These are phyloP conservation scores for Aureococcus anophagefferens DNA, from an alignment of 108 stramenopile species.

Conservation along the genomic window DNA sequence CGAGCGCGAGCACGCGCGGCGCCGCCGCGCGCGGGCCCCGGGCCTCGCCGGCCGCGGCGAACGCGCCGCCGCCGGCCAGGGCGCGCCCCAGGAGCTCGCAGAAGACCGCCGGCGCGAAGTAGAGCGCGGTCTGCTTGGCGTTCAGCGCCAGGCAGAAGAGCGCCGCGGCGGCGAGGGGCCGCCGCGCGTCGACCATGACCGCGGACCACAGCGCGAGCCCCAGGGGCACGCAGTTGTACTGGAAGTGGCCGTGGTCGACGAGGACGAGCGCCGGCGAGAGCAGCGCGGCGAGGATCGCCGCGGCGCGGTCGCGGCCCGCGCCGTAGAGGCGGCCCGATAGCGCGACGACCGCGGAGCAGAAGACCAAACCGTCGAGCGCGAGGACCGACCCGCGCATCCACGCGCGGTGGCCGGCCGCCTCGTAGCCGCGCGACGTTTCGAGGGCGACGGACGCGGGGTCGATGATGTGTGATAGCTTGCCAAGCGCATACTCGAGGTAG, in stretches of 20 bases:
- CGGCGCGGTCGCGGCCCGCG: not conserved
- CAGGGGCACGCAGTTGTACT: constrained; percentile 82
- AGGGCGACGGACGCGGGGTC: constrained; percentile 54
- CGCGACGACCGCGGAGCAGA: constrained; percentile 24
- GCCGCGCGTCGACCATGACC: not conserved
- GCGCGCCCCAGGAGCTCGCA: constrained; percentile 69
- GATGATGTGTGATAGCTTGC: constrained; percentile 42
- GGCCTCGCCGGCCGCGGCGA: not conserved
- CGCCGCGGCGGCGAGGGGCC: constrained; percentile 52
- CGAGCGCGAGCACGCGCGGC: constrained; percentile 43
- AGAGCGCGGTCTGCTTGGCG: constrained; percentile 92
- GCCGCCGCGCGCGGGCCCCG: not conserved
- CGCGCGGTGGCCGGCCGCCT: constrained; percentile 59
- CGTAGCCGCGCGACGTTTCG: constrained; percentile 63
- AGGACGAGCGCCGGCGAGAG: constrained; percentile 66
- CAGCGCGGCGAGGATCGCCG: constrained; percentile 34
- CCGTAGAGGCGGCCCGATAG: not conserved
- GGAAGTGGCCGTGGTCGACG: constrained; percentile 93
- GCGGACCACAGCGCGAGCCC: constrained; percentile 59
- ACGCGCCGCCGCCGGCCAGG: constrained; percentile 5
- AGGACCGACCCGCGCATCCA: constrained; percentile 69
- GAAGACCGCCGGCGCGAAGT: constrained; percentile 84
- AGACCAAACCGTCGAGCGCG: constrained; percentile 39
- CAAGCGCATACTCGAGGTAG: constrained; percentile 61
- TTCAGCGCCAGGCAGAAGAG: constrained; percentile 76